Evolutionary conservation across 495 filamentous ascomycete genomes (phyloP), one percentile per base, ranked within the genome.

Genomic region (Penicillium cataractarum): DNA sequence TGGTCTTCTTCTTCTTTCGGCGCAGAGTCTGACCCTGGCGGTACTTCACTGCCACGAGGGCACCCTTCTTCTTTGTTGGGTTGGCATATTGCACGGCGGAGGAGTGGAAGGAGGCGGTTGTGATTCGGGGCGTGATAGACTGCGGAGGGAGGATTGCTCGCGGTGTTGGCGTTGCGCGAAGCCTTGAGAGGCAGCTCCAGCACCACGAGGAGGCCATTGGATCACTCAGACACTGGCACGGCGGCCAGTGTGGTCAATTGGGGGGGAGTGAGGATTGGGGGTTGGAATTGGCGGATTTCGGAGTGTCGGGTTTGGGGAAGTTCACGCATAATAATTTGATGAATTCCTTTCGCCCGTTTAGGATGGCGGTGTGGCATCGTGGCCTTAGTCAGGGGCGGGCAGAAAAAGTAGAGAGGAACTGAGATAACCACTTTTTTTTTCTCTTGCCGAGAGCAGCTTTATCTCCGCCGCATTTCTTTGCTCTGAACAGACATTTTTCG

Each of bases 191-290:
- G 76, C 88, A 90, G 77, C 86, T 81, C 83, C 86, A 86, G 80
- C 88, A 88, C 64, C 81, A 85, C 55, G 85, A 76, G 63, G 86
- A 88, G 73, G 85, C 86, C 90, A 92, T 92, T 71, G 71, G 55
- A 22, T 69, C 61, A 71, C 55, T 42, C 44, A 58, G 58, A 58
- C 69, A 72, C 70, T 64, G 76, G 76, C 74, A 69, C 74, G 26
- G 70, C 49, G 68, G 70, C 70, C 70, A 75, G 78, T 71, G 74
- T 62, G 67, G 57, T 58, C 60, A 72, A 69, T 78, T 73, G 74
- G 68, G 27, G 60, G 60, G n/a, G n/a, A n/a, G n/a, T n/a, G n/a
- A n/a, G n/a, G n/a, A n/a, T n/a, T n/a, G n/a, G n/a, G n/a, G n/a
- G n/a, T n/a, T 37, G 67, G 61, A 65, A 63, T 57, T 60, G 60